Evolutionary conservation across 306 rosid genomes (phyloP).

Genomic region (Dryas alaskensis): DNA sequence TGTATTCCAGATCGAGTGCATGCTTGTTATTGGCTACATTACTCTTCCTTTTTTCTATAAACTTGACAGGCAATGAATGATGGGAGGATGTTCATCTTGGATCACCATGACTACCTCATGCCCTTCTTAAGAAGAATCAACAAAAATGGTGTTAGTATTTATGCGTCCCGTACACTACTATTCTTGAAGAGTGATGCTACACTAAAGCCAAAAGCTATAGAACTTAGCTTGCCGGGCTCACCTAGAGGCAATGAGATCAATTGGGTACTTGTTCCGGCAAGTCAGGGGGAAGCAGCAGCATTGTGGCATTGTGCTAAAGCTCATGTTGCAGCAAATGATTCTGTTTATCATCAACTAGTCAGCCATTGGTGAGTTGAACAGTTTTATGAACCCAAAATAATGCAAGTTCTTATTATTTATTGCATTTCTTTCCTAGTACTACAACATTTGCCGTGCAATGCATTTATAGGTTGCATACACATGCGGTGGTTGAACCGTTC

Average conservation of each 20-base stretch:
- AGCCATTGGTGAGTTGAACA: conserved; percentile 66
- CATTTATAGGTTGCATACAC: conserved; percentile 56
- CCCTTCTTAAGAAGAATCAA: conserved; percentile 62
- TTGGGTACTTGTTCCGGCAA: conserved; percentile 48
- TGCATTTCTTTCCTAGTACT: background rate
- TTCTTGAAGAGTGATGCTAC: conserved; percentile 56
- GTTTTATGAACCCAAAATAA: conserved; percentile 4
- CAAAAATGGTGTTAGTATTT: conserved; percentile 38
- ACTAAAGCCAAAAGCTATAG: conserved; percentile 67
- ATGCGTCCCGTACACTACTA: conserved; percentile 68
- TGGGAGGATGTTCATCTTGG: conserved; percentile 55
- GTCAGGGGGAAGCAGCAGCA: conserved; percentile 62
- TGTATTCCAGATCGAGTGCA: background rate
- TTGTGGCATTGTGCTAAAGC: conserved; percentile 77
- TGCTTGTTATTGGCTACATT: background rate
- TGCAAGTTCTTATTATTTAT: background rate
- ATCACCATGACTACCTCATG: conserved; percentile 66
- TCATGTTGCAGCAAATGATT: conserved; percentile 68
- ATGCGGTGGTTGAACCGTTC: conserved; percentile 81
- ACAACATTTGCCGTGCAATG: background rate
- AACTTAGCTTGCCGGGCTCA: conserved; percentile 55
- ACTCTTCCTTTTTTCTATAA: background rate
- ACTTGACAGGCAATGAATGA: conserved; percentile 50
- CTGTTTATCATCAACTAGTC: conserved; percentile 59
- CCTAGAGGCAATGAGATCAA: conserved; percentile 23